Base-by-base conservation (phyloP, 2,329 filamentous ascomycete species). In the Botrytis aclada region DNA sequence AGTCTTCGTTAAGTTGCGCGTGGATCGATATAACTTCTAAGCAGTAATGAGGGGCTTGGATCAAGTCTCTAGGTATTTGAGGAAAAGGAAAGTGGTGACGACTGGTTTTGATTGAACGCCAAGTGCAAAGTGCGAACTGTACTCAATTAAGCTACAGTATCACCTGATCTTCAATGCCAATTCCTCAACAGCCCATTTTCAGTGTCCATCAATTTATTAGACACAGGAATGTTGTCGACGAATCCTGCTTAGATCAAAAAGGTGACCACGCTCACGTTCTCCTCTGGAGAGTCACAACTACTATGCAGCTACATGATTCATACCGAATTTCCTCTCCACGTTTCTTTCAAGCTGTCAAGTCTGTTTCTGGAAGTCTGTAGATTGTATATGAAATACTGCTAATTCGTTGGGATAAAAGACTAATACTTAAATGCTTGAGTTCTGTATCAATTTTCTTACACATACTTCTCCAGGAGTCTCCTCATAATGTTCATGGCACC, bases 401-500 rank as follows among this genome's bases (percentile, higher is more conserved):
- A 54, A 12, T 16, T 54, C n/a, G 6, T 29, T 29, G 10, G 3
- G 10, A 51, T 10, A 29, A 18, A 7, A 54, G 6, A 54, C 16
- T 29, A 4, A 5, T 4, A 18, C 51, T 29, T 12, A 6, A 29
- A 14, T 43, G 4, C 20, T 64, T 47, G 22, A 12, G 25, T 45
- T 10, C n/a, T 34, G 20, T 20, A 32, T 67, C 65, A 67, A 67
- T 1, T n/a, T 64, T 43, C 61, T 39, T 73, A 37, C 47, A 86
- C 89, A 82, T 97, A 97, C 80, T 94, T 97, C 60, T 84, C 84
- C 41, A 93, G 83, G 77, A 98, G 83, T 76, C 84, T 88, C 81
- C 86, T 88, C 92, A 97, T 96, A 71, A 97, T 96, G 7, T 87
- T 86, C 82, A 95, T 87, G 41, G 94, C 94, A 7, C 93, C 91